Conservation (phyloP, 75 land plant species). For the Adiantum capillusveneris region DNA sequence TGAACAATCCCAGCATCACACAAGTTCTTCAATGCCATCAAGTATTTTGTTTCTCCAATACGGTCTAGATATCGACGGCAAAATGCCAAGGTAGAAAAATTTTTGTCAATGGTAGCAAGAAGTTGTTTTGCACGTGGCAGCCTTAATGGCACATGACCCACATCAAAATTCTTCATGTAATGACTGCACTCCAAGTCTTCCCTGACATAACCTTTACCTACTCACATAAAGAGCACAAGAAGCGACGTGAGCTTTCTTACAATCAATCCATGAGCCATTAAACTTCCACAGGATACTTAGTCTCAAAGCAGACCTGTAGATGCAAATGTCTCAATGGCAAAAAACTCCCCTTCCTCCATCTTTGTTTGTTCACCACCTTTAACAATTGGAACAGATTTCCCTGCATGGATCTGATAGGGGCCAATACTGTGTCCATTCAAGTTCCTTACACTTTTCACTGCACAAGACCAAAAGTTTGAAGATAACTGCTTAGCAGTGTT, state of each 20-base stretch:
- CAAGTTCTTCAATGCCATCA: slow-evolving; percentile 91
- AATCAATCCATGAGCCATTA: too few relatives aligned
- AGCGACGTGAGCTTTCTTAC: too few relatives aligned
- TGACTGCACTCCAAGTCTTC: slow-evolving; percentile 98
- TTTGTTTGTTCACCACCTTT: slow-evolving; percentile 98
- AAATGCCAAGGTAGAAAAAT: slow-evolving; percentile 92
- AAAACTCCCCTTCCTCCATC: slow-evolving; percentile 99
- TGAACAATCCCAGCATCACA: slow-evolving; percentile 94
- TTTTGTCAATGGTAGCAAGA: slow-evolving; percentile 86
- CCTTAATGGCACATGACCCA: slow-evolving; percentile 81
- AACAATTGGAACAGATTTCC: slow-evolving; percentile 95
- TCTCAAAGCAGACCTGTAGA: slow-evolving; percentile 83
- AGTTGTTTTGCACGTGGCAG: slow-evolving; percentile 87
- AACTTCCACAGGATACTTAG: too few relatives aligned
- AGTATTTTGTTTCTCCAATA: slow-evolving; percentile 84
- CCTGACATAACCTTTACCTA: slow-evolving; percentile 98
- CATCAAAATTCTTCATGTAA: slow-evolving; percentile 98
- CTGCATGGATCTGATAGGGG: slow-evolving; percentile 94
- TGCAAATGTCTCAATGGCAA: slow-evolving; percentile 92
- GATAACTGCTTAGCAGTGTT: too few relatives aligned
- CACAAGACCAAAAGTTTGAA: too few relatives aligned
- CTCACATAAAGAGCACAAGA: background rate
- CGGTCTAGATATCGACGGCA: slow-evolving; percentile 93
- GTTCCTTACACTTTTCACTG: slow-evolving; percentile 94
- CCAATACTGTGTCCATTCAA: slow-evolving; percentile 97